phyloP scores from a whole-genome alignment of 495 filamentous ascomycete species.

The Aspergillus egyptiacus region DNA sequence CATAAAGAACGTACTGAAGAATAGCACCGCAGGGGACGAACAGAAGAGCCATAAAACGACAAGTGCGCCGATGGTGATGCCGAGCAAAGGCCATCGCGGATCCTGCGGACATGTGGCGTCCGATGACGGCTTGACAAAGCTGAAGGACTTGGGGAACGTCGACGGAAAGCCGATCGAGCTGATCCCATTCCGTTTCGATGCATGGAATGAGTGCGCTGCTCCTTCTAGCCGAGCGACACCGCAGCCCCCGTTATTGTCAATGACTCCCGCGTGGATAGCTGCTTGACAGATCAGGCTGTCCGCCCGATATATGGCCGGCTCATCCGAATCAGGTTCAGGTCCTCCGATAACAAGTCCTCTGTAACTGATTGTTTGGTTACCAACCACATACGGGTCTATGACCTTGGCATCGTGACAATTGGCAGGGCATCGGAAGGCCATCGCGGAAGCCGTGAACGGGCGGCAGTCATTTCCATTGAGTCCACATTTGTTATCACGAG shows the following conservation, averaged over 20 bases:
- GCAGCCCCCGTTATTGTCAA: slow-evolving; percentile 69
- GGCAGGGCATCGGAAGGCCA: slow-evolving; percentile 75
- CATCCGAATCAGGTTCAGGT: slow-evolving; percentile 39
- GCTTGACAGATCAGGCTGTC: slow-evolving; percentile 80
- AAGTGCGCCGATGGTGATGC: slow-evolving; percentile 65
- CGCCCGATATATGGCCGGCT: slow-evolving; percentile 58
- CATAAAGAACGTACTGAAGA: slow-evolving; percentile 64
- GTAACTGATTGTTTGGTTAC: slow-evolving; percentile 65
- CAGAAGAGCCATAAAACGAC: slow-evolving; percentile 62
- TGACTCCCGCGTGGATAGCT: slow-evolving; percentile 71
- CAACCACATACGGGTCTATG: slow-evolving; percentile 67
- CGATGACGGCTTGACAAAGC: slow-evolving; percentile 48
- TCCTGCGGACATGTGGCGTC: slow-evolving; percentile 48
- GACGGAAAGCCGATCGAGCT: slow-evolving; percentile 64
- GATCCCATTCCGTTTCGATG: slow-evolving; percentile 58
- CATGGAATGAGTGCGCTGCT: slow-evolving; percentile 54
- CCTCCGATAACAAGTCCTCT: slow-evolving; percentile 69
- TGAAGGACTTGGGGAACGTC: slow-evolving; percentile 69
- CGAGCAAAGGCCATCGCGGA: slow-evolving; percentile 66
- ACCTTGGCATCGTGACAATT: slow-evolving; percentile 62
- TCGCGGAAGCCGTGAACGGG: slow-evolving; percentile 64
- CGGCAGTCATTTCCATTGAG: slow-evolving; percentile 73
- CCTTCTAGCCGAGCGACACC: slow-evolving; percentile 68
- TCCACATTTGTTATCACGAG: slow-evolving; percentile 65
- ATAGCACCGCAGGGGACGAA: slow-evolving; percentile 61